Evolutionary conservation across 2,329 filamentous ascomycete genomes (phyloP).

Genomic region (Teratosphaeriaceae sp.): DNA sequence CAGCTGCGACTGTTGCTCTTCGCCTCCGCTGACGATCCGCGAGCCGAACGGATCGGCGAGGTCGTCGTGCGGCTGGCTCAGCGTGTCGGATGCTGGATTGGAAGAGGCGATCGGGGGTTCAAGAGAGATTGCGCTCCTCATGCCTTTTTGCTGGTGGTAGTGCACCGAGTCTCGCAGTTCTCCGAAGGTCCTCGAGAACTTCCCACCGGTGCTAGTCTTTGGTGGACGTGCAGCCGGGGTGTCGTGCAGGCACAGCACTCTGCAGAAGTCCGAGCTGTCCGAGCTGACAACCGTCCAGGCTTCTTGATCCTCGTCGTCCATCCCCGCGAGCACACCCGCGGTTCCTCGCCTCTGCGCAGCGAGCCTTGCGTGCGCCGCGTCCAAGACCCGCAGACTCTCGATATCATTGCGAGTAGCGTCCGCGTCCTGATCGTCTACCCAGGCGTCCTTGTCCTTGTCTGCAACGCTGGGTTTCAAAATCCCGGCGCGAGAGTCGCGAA

Average conservation of each 20-base stretch:
- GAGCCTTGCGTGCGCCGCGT: background rate
- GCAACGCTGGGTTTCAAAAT: background rate
- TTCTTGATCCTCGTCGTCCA: background rate
- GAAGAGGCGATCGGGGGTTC: too few species aligned
- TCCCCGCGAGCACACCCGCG: too few species aligned
- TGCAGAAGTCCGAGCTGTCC: background rate
- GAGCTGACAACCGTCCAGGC: background rate
- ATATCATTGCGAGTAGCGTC: background rate
- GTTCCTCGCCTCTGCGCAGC: background rate
- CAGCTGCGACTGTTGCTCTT: background rate
- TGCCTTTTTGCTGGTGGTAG: too few species aligned
- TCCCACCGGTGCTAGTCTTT: background rate
- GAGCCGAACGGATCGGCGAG: background rate
- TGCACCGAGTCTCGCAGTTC: too few species aligned
- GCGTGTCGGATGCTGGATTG: too few species aligned
- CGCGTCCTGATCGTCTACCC: background rate
- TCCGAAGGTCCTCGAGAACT: too few species aligned
- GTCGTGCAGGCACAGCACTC: background rate
- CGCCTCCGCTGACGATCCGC: background rate
- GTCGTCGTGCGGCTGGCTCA: background rate
- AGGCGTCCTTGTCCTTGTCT: background rate
- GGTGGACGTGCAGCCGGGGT: background rate
- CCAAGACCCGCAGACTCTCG: background rate
- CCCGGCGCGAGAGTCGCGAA: background rate
- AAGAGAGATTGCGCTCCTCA: background rate